Evolutionary conservation across 345 rosid genomes (phyloP), one percentile per base, ranked within the genome.

Genomic region (Camelina sativa): DNA sequence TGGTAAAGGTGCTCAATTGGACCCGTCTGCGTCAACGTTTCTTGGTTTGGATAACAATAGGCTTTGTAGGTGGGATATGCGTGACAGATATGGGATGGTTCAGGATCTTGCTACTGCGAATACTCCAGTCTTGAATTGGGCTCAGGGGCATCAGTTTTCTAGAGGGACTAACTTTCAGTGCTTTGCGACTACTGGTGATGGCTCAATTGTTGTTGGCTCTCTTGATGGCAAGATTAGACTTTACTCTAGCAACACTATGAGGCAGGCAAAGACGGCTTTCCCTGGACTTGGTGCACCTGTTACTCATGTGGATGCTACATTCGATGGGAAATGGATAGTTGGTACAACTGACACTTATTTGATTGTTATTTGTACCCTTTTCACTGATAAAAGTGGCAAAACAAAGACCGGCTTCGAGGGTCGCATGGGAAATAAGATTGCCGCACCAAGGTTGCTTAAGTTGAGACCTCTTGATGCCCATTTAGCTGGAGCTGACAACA

Each of bases 31-130:
- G 12, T 89, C 99, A 0, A 92, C 99, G 7, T 92, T 95, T 80
- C 85, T 92, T 72, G 99, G 99, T 64, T 66, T 95, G 77, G 99
- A 95, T 81, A 89, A 91, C 76, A 95, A 90, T 74, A 84, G 96
- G 84, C 98, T 95, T 72, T 92, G 99, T 62, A 85, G 99, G 81
- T 95, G 99, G 99, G 99, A 95, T 78, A 95, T 95, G 98, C 96
- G 99, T 68, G 99, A 92, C 46, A 80, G 87, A 11, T 85, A 89
- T 58, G 97, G 97, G 15, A 84, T 92, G 77, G 98, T 95, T 81
- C 99, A 95, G 85, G 74, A 92, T 81, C 91, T 95, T 72, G 96
- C 89, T 48, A 73, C 77, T 74, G 81, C 88, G 6, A 82, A 72
- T 79, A 69, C 84, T 11, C 96, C 99, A 35, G 94, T 92, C 15